phyloP scores from a whole-genome alignment of 139 green algal genomes.

The Trebouxia sp. region DNA sequence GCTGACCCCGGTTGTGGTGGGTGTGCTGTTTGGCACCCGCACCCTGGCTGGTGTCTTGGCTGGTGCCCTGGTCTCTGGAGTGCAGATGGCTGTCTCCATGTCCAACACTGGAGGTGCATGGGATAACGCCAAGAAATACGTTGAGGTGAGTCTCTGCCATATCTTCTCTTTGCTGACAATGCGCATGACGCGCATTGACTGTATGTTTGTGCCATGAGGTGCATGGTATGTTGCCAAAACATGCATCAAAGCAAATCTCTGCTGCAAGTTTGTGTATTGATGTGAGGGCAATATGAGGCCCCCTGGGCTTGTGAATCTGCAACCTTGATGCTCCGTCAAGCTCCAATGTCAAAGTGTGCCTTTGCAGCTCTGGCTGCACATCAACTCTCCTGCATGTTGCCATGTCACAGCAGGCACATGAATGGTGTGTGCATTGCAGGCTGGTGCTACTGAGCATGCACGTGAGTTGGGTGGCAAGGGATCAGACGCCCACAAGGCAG shows the following conservation, averaged over 20 bases:
- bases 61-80: conserved; percentile 90
- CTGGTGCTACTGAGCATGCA: conserved; percentile 77
- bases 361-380: neutral
- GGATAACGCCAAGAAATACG: conserved; percentile 99
- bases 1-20: conserved; percentile 84
- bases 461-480: conserved; percentile 94
- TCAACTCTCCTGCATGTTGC: neutral
- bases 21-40: conserved; percentile 77
- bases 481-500: conserved; percentile 95
- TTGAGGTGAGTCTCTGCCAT: conserved; percentile 63
- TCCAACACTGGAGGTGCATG: conserved; percentile 97
- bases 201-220: neutral
- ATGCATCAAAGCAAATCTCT: too few relatives aligned
- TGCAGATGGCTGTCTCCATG: conserved; percentile 97
- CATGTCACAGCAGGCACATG: too few relatives aligned
- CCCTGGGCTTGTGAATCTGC: too few relatives aligned
- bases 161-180: neutral
- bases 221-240: neutral
- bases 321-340: too few relatives aligned
- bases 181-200: neutral
- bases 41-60: conserved; percentile 84
- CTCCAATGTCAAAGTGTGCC: too few relatives aligned
- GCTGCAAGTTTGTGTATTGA: too few relatives aligned
- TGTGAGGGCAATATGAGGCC: neutral
- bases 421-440: conserved; percentile 24